phyloP scores from a whole-genome alignment of 2,329 filamentous ascomycete genomes.

The Exophiala oligosperma region DNA sequence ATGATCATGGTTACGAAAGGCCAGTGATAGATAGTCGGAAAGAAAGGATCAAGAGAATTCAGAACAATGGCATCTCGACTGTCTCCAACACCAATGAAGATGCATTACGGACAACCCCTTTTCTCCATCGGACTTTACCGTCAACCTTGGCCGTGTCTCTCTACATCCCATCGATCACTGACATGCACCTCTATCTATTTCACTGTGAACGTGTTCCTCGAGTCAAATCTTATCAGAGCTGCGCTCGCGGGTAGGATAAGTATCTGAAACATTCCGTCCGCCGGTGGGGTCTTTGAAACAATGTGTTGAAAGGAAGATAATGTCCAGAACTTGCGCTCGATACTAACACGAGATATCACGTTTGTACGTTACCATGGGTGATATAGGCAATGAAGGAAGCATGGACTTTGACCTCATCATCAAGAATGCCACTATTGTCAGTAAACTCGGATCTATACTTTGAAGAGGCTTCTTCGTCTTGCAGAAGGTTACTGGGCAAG shows the following conservation, averaged over 20 bases:
- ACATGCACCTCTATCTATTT: background rate
- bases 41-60: background rate
- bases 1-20: background rate
- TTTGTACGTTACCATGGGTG: background rate
- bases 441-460: constrained; percentile 16
- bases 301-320: background rate
- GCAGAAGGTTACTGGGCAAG: too few relatives aligned
- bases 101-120: constrained; percentile 1
- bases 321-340: background rate
- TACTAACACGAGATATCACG: too few relatives aligned
- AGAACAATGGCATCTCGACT: too few relatives aligned
- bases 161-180: background rate
- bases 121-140: constrained; percentile 11
- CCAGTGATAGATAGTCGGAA: background rate
- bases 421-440: constrained; percentile 44
- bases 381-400: background rate
- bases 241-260: too few relatives aligned
- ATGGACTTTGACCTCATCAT: constrained; percentile 41
- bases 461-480: too few relatives aligned
- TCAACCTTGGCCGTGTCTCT: background rate
- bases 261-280: background rate
- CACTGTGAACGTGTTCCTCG: background rate
- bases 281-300: background rate
- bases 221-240: too few relatives aligned
- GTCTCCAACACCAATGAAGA: background rate